Conservation (phyloP, 2,329 filamentous ascomycete species). For the Epichloe uncinata region DNA sequence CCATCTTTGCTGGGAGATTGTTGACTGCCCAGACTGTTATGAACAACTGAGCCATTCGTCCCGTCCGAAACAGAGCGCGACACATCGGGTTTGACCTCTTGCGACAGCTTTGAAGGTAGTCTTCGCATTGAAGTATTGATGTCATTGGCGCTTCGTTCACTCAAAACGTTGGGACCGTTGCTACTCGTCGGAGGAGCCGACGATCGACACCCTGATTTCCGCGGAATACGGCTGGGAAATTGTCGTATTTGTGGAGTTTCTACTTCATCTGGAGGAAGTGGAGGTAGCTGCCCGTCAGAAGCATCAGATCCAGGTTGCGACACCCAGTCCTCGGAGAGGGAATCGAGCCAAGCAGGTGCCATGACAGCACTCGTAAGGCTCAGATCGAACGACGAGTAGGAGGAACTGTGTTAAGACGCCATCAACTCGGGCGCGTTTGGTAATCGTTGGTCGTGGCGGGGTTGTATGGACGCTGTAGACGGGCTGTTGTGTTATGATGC, state of each 20-base stretch:
- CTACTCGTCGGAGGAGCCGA: constrained; percentile 14
- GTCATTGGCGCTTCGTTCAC: constrained; percentile 50
- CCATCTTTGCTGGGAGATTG: constrained; percentile 47
- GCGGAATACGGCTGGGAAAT: constrained; percentile 34
- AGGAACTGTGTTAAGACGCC: constrained; percentile 1
- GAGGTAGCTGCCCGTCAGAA: constrained; percentile 28
- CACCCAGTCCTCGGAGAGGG: constrained; percentile 72
- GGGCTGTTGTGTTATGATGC: not conserved
- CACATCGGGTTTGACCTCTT: constrained; percentile 24
- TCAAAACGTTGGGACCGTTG: constrained; percentile 34
- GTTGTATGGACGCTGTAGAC: not conserved
- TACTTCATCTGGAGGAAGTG: constrained; percentile 20
- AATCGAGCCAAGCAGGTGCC: constrained; percentile 66
- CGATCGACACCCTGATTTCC: constrained; percentile 18
- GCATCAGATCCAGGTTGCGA: constrained; percentile 43
- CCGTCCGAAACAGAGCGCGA: constrained; percentile 34
- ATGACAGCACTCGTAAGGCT: constrained; percentile 25
- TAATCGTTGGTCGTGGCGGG: not conserved
- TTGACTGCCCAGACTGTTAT: constrained; percentile 58
- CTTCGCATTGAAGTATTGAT: constrained; percentile 40
- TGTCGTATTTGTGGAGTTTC: constrained; percentile 20
- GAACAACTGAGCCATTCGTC: constrained; percentile 44
- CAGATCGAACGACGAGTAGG: constrained; percentile 2
- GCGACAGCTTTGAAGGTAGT: constrained; percentile 32
- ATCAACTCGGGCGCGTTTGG: not conserved